Percentiles rank a stretch among this genome's conserved stretches.
These are phyloP conservation scores for Cutaneotrichosporon mucoides DNA, from an alignment of 1,284 basidiomycete species.

Conservation along the genomic window DNA sequence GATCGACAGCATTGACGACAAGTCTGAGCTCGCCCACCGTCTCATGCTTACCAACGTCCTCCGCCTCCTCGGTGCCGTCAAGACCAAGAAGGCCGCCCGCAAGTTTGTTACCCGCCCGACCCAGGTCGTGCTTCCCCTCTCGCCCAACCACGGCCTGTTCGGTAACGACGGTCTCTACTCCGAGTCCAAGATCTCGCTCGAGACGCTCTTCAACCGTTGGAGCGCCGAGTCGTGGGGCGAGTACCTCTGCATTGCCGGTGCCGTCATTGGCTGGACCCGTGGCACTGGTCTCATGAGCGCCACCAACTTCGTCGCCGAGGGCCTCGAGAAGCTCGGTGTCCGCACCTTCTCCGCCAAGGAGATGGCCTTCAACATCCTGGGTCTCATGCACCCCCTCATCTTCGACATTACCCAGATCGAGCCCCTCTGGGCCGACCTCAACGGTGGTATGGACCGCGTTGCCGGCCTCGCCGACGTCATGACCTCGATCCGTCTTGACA, in stretches of 20 bases:
- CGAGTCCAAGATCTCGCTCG: slow-evolving; percentile 96
- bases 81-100: slow-evolving; percentile 93
- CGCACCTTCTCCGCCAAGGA: slow-evolving; percentile 98
- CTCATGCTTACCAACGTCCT: slow-evolving; percentile 93
- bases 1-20: slow-evolving; percentile 94
- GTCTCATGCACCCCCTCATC: slow-evolving; percentile 96
- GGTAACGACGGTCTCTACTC: slow-evolving; percentile 98
- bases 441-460: slow-evolving; percentile 94
- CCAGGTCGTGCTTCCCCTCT: slow-evolving; percentile 93
- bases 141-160: slow-evolving; percentile 96
- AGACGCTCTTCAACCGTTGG: slow-evolving; percentile 98
- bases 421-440: slow-evolving; percentile 96
- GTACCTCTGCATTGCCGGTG: slow-evolving; percentile 95
- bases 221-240: slow-evolving; percentile 98
- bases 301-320: slow-evolving; percentile 91
- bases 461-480: slow-evolving; percentile 92
- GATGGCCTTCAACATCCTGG: slow-evolving; percentile 99
- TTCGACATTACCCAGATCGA: slow-evolving; percentile 99
- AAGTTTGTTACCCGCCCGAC: slow-evolving; percentile 96
- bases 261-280: slow-evolving; percentile 97
- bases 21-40: slow-evolving; percentile 94
- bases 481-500: slow-evolving; percentile 70
- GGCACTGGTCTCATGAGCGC: slow-evolving; percentile 98
- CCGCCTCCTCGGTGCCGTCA: slow-evolving; percentile 91
- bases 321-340: slow-evolving; percentile 87